These are phyloP conservation scores for Verticillium dahliae DNA, from an alignment of 2,329 filamentous ascomycete genomes.

Conservation along the genomic window DNA sequence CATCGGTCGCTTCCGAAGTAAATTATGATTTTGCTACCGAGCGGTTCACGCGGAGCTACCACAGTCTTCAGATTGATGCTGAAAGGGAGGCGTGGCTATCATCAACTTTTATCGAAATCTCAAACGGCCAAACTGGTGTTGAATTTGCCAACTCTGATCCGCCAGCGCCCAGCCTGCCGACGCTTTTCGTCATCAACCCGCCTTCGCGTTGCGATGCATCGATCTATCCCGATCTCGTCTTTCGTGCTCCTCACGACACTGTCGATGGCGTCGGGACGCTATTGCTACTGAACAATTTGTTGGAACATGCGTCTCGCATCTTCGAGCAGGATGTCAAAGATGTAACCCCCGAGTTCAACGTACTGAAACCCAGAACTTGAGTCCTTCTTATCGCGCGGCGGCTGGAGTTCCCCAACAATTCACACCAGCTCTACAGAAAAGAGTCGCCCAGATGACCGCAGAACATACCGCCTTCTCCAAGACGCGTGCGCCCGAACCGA, in stretches of 20 bases:
- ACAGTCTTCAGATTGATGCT: neutral
- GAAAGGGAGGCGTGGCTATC: neutral
- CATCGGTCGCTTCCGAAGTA: neutral
- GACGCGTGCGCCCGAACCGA: neutral
- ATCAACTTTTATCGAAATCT: neutral
- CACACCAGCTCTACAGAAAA: neutral
- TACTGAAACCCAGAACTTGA: constrained; percentile 9
- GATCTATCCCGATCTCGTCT: neutral
- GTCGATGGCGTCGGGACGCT: neutral
- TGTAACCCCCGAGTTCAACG: neutral
- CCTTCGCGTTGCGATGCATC: neutral
- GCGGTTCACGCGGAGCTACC: neutral
- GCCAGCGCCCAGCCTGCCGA: neutral
- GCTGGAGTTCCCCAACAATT: constrained; percentile 9
- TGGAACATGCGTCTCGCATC: too few species aligned
- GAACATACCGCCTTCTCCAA: neutral
- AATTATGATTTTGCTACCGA: neutral
- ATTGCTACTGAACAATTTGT: neutral
- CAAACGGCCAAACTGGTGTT: neutral
- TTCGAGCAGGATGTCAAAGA: too few species aligned
- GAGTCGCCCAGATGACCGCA: neutral
- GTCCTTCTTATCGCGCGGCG: constrained; percentile 16
- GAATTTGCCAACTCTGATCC: neutral
- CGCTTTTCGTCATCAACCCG: neutral
- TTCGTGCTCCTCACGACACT: neutral